phyloP scores from a whole-genome alignment of 163 green algal species.

The Chlorella variabilis region DNA sequence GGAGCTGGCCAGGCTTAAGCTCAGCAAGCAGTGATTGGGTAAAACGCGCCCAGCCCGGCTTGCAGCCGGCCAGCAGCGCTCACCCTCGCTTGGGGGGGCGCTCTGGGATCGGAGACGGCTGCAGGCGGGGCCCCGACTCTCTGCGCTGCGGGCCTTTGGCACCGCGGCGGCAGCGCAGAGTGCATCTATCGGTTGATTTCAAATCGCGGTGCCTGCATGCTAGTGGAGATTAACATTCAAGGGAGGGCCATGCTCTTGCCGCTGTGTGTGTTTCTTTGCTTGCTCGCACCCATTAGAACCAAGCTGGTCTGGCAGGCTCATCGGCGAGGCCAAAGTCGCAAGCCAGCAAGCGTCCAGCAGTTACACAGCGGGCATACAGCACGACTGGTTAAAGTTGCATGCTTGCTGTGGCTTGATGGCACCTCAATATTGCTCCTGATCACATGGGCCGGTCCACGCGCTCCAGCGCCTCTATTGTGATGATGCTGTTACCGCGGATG shows the following conservation, averaged over 20 bases:
- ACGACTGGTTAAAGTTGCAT: no score
- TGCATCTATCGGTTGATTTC: neutral
- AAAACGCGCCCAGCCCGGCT: no score
- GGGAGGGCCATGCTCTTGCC: no score
- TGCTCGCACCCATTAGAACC: no score
- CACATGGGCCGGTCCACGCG: slow-evolving; percentile 29
- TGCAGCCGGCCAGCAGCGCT: slow-evolving; percentile 16
- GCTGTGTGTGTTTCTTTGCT: no score
- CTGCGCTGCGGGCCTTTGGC: slow-evolving; percentile 13
- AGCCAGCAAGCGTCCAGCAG: neutral
- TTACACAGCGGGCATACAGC: no score
- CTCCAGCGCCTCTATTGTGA: slow-evolving; percentile 65
- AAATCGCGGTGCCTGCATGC: neutral
- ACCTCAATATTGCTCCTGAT: neutral
- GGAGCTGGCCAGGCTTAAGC: neutral
- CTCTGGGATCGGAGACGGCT: slow-evolving; percentile 36
- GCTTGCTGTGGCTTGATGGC: neutral
- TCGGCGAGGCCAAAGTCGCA: neutral
- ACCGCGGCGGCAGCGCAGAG: slow-evolving; percentile 20
- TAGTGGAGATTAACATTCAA: no score
- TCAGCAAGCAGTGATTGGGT: no score
- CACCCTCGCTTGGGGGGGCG: neutral
- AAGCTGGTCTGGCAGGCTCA: no score
- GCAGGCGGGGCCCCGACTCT: neutral
- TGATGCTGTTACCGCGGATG: slow-evolving; percentile 62